Conservation (phyloP, 208 protist genomes). For the Leishmania major region DNA sequence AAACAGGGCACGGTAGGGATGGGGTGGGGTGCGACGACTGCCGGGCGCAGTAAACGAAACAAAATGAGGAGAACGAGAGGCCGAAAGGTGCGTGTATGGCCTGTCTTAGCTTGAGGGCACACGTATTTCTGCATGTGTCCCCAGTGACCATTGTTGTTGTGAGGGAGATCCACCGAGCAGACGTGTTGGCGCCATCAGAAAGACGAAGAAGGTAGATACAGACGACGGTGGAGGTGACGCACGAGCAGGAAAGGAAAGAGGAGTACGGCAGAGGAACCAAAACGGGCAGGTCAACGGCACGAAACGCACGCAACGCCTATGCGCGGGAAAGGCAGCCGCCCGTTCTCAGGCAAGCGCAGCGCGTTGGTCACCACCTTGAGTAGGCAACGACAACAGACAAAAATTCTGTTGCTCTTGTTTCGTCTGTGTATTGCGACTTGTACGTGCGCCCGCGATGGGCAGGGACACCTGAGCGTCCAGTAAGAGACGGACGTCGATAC, state of each 20-base stretch:
- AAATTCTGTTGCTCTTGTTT: neutral
- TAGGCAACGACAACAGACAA: neutral
- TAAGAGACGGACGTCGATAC: neutral
- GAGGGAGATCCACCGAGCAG: neutral
- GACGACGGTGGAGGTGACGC: neutral
- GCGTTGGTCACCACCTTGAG: neutral
- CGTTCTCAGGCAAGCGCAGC: neutral
- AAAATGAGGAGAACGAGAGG: neutral
- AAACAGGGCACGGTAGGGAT: neutral
- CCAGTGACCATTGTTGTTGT: neutral
- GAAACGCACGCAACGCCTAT: neutral
- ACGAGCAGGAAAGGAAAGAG: neutral
- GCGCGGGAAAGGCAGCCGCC: neutral
- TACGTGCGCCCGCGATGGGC: neutral
- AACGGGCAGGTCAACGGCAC: neutral
- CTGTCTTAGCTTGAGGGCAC: neutral
- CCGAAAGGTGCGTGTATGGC: neutral
- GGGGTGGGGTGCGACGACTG: neutral
- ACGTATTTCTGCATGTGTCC: neutral
- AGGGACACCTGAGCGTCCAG: neutral
- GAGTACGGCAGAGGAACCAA: neutral
- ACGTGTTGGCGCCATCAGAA: neutral
- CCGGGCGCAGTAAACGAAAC: neutral
- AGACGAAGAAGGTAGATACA: neutral
- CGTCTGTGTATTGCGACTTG: neutral